Evolutionary conservation across 352 stramenopile genomes (phyloP).

Genomic region (Globisporangium cylindrosporum): DNA sequence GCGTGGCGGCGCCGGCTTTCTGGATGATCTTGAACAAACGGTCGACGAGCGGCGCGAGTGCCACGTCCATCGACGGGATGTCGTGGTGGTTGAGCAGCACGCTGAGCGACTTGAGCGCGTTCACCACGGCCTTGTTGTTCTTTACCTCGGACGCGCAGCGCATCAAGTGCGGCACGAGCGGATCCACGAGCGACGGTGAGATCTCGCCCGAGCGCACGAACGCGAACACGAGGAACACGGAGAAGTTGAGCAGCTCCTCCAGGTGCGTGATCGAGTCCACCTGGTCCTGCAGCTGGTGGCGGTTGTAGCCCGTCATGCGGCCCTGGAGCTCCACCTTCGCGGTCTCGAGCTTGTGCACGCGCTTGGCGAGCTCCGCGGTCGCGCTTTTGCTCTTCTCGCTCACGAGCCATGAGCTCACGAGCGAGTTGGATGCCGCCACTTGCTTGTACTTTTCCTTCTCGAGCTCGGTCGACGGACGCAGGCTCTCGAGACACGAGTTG

Average conservation of each 20-base stretch:
- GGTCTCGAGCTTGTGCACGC: slow-evolving; percentile 50
- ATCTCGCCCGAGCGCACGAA: slow-evolving; percentile 43
- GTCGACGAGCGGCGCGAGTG: slow-evolving; percentile 79
- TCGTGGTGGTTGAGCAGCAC: slow-evolving; percentile 85
- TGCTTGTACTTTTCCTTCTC: slow-evolving; percentile 63
- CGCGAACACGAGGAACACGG: slow-evolving; percentile 74
- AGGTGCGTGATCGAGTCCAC: slow-evolving; percentile 60
- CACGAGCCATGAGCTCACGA: slow-evolving; percentile 74
- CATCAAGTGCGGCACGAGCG: slow-evolving; percentile 91
- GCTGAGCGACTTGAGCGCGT: slow-evolving; percentile 92
- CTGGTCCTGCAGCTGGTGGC: slow-evolving; percentile 54
- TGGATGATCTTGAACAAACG: slow-evolving; percentile 92
- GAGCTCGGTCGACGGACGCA: slow-evolving; percentile 59
- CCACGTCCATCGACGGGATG: slow-evolving; percentile 86
- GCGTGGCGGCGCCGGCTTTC: slow-evolving; percentile 86
- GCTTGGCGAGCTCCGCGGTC: slow-evolving; percentile 55
- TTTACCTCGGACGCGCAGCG: slow-evolving; percentile 89
- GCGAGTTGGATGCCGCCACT: slow-evolving; percentile 18
- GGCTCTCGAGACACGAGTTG: slow-evolving; percentile 63
- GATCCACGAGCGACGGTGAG: slow-evolving; percentile 77
- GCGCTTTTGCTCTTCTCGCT: slow-evolving; percentile 73
- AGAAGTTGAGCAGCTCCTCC: slow-evolving; percentile 86
- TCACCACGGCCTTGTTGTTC: slow-evolving; percentile 89
- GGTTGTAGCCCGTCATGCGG: slow-evolving; percentile 82
- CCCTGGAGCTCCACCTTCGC: slow-evolving; percentile 58